Evolutionary conservation across 305 asterid genomes (phyloP), one percentile per base, ranked within the genome.

Genomic region (Withania somnifera): DNA sequence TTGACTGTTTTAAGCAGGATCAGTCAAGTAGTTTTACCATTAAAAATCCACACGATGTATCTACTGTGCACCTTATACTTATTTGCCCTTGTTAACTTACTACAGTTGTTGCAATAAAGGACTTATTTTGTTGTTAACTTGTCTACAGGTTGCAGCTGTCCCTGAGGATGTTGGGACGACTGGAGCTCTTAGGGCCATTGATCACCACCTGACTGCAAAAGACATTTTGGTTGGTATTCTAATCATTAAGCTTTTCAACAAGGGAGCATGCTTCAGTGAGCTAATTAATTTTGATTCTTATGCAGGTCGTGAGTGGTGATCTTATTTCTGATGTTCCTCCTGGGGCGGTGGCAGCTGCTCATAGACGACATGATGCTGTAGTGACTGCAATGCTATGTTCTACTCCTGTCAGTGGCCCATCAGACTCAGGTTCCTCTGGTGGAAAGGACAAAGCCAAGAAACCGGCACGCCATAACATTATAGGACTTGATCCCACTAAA

Each of bases 371-470:
- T 82, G 96, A 96, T 84, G 99, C 99, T 54, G 97, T 85, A 52
- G 98, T 94, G 86, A 96, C 99, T 80, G 93, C 99, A 78, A 90
- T 96, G 98, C 94, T 96, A 84, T 96, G 98, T 86, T 89, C 97
- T 78, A 91, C 92, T 87, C 98, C 99, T 52, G 93, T 91, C 61
- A 91, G 95, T 85, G 98, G 97, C 45, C 88, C 93, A 82, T 88
- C 91, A 3, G 99, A 96, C 82, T 87, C 97, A 75, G 94, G 94
- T 83, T 92, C 97, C 84, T 91, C 99, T 51, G 90, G 98, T 78
- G 92, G 91, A 77, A 95, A 95, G 87, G 99, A 95, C 87, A 95
- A 95, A 89, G 88, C 98, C 81, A 96, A 93, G 90, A 96, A 94
- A 90, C 68, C 94, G 28, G 94, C 91, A 26, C 91, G 87, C 80